Evolutionary conservation across 2,329 filamentous ascomycete species (phyloP).

Genomic region (Meredithiella fracta): DNA sequence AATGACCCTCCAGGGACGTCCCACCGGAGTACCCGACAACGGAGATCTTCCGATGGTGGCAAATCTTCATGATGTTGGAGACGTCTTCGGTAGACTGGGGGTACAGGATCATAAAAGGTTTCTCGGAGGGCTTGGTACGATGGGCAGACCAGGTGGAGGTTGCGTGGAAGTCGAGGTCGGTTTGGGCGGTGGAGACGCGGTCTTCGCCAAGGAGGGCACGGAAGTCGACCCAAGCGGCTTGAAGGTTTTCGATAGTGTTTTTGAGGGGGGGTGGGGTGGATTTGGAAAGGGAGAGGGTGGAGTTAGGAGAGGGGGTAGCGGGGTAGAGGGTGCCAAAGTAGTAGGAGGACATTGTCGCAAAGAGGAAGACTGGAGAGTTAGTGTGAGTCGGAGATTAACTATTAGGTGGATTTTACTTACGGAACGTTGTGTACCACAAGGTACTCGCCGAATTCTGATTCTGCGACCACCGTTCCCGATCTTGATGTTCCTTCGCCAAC

Average conservation of each 20-base stretch:
- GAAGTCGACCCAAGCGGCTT: constrained; percentile 56
- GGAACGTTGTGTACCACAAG: constrained; percentile 37
- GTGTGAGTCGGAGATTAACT: background rate
- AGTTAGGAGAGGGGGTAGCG: constrained; percentile 33
- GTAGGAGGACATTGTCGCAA: constrained; percentile 36
- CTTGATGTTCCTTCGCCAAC: constrained; percentile 36
- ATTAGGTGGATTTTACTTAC: constrained; percentile 23
- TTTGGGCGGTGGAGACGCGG: constrained; percentile 43
- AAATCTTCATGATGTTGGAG: constrained; percentile 74
- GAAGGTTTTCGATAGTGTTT: constrained; percentile 43
- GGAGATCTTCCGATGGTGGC: constrained; percentile 63
- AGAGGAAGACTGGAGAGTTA: constrained; percentile 30
- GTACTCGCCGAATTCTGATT: constrained; percentile 24
- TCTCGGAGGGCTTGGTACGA: constrained; percentile 29
- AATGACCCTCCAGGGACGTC: constrained; percentile 80
- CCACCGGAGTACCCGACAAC: constrained; percentile 79
- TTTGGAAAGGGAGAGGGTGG: constrained; percentile 41
- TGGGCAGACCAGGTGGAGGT: constrained; percentile 49
- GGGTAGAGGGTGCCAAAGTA: constrained; percentile 41
- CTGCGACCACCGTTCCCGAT: constrained; percentile 33
- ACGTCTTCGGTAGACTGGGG: constrained; percentile 69
- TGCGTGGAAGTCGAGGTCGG: constrained; percentile 39
- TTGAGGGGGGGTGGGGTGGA: constrained; percentile 38
- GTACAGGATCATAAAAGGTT: constrained; percentile 56
- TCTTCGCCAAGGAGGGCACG: constrained; percentile 45